Base-by-base conservation (phyloP, 148 eudicot genomes). In the Amaranthus palmeri region DNA sequence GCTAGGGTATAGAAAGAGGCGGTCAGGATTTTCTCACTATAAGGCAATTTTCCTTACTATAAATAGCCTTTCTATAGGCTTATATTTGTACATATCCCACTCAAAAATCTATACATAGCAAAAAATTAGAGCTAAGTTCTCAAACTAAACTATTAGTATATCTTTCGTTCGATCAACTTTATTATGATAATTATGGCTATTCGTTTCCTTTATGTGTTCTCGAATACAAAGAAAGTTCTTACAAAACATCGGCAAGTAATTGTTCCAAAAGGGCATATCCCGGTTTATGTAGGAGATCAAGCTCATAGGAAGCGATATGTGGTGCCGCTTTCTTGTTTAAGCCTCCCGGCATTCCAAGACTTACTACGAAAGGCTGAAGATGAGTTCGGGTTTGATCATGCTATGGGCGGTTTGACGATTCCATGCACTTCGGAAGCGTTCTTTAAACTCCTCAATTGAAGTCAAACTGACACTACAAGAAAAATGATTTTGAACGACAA, bases 301-400 rank as follows among this genome's bases (percentile, higher is more conserved):
- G 66, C 66, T 71, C 57, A 71, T 8, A 71, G 61, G 49, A 71
- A 60, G 48, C 48, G 74, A 60, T 71, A 50, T 60, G 43, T 61
- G 48, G 67, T 71, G n/a, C 67, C 67, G 46, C 74, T 71, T 59
- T 47, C 74, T 61, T 78, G 67, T 68, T 65, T 78, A 11, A 68
- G 60, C 13, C 68, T 72, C 50, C 81, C 81, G 18, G 52, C 41
- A 59, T 78, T 78, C 61, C 81, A 72, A 72, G 72, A 72, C 60
- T 72, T 78, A 56, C 55, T 78, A 10, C 68, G 51, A 10, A 49
- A 47, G 0, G 67, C 81, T 17, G 81, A 78, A 62, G 68, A 78
- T 57, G 81, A 78, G 72, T 78, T 72, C 11, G 79, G 79, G 12
- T 76, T 69, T 50, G 7, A 62, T 69, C 74, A 69, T 53, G 69